Percentiles rank a stretch among this genome's conserved stretches.
Conservation (phyloP, 2,329 filamentous ascomycete genomes). For the Penicillium sp. region DNA sequence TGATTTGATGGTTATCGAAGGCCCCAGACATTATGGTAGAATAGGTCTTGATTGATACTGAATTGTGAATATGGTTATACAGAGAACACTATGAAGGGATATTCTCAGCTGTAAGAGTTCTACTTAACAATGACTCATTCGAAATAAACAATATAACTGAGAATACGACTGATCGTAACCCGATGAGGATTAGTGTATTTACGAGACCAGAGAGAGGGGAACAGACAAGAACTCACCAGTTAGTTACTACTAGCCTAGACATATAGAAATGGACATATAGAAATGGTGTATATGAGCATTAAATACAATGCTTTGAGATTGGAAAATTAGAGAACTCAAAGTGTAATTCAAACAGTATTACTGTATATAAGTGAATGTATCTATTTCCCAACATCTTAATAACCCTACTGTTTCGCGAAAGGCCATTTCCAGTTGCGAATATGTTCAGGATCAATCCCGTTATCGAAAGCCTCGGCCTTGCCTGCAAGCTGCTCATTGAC, state of each 20-base stretch:
- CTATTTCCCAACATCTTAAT: not conserved
- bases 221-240: no score
- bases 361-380: not conserved
- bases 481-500: constrained; percentile 64
- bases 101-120: not conserved
- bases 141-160: not conserved
- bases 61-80: not conserved
- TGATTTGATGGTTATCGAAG: constrained; percentile 5
- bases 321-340: not conserved
- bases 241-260: no score
- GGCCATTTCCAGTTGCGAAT: constrained; percentile 68
- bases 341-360: not conserved
- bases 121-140: not conserved
- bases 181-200: not conserved
- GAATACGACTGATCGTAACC: not conserved
- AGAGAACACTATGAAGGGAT: not conserved
- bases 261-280: no score
- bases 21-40: not conserved
- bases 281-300: not conserved
- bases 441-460: constrained; percentile 66
- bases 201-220: not conserved
- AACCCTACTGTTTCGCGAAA: constrained; percentile 22
- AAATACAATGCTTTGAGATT: not conserved
- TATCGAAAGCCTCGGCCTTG: constrained; percentile 64
- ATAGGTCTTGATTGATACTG: not conserved